phyloP scores from a whole-genome alignment of 208 protist genomes.

The Acanthamoeba castellanii region DNA sequence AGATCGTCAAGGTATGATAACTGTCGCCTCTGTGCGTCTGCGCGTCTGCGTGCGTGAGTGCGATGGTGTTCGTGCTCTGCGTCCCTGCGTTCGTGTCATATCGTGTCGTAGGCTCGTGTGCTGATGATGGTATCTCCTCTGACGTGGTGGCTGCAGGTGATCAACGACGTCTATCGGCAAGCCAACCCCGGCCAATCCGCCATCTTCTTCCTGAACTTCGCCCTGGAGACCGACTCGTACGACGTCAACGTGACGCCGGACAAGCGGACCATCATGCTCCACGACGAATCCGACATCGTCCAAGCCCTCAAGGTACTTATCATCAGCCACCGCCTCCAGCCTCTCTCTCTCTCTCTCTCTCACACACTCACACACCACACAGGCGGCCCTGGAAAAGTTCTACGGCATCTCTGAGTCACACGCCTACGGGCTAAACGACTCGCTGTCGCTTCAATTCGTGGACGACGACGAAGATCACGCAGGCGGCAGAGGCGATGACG shows the following conservation, averaged over 20 bases:
- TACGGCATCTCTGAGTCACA: slow-evolving; percentile 15
- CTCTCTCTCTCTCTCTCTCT: background rate
- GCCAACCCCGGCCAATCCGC: slow-evolving; percentile 77
- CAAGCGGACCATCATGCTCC: slow-evolving; percentile 89
- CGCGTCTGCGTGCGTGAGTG: no score
- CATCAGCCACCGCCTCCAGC: no score
- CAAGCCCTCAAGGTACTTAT: slow-evolving; percentile 23
- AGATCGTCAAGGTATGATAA: slow-evolving; percentile 48
- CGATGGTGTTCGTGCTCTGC: no score
- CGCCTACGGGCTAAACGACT: slow-evolving; percentile 2
- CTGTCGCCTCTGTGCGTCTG: no score
- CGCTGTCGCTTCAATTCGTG: background rate
- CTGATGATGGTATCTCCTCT: no score
- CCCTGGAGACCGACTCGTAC: slow-evolving; percentile 74
- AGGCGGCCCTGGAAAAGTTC: slow-evolving; percentile 15
- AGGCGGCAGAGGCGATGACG: no score
- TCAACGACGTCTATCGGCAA: slow-evolving; percentile 77
- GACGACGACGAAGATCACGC: no score
- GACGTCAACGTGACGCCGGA: slow-evolving; percentile 93
- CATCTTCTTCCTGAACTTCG: slow-evolving; percentile 78
- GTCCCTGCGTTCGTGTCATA: no score
- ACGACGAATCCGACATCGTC: slow-evolving; percentile 79
- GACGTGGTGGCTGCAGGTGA: no score
- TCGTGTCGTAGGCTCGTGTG: no score
- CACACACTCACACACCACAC: background rate